These are phyloP conservation scores for Calendula officinalis DNA, from an alignment of 129 eudicot species.

Conservation along the genomic window DNA sequence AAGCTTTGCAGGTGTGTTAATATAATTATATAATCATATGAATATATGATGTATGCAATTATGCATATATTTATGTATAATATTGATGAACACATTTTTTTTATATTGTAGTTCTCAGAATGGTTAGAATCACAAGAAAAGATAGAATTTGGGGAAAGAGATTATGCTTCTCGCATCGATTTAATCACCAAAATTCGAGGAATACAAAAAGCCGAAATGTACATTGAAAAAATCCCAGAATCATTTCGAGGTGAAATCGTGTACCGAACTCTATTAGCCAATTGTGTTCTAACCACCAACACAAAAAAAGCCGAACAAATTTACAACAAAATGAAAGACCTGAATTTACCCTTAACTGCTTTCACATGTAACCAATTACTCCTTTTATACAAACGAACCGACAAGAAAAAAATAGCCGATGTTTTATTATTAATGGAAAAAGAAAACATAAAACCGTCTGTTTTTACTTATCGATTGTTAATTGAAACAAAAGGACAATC, in stretches of 20 bases:
- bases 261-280: slow-evolving; percentile 71
- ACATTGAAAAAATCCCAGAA: slow-evolving; percentile 53
- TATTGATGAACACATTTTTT: background rate
- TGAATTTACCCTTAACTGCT: slow-evolving; percentile 42
- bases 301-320: slow-evolving; percentile 57
- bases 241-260: slow-evolving; percentile 54
- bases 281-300: slow-evolving; percentile 41
- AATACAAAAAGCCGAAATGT: slow-evolving; percentile 64
- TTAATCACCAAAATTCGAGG: slow-evolving; percentile 76
- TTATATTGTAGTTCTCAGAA: slow-evolving; percentile 65
- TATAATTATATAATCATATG: background rate
- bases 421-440: slow-evolving; percentile 74
- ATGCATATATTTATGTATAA: background rate
- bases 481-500: slow-evolving; percentile 71
- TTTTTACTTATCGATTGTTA: slow-evolving; percentile 58
- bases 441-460: slow-evolving; percentile 62
- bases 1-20: slow-evolving; percentile 68
- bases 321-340: slow-evolving; percentile 71
- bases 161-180: slow-evolving; percentile 76
- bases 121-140: slow-evolving; percentile 52
- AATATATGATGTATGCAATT: background rate
- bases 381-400: slow-evolving; percentile 63
- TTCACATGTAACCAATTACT: slow-evolving; percentile 75
- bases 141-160: slow-evolving; percentile 47
- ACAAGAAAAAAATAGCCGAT: slow-evolving; percentile 80